A percentile compares a stretch with the other conserved stretches of the same genome.
These are phyloP conservation scores for Penicillium desertorum DNA, from an alignment of 495 filamentous ascomycete genomes.

Conservation along the genomic window DNA sequence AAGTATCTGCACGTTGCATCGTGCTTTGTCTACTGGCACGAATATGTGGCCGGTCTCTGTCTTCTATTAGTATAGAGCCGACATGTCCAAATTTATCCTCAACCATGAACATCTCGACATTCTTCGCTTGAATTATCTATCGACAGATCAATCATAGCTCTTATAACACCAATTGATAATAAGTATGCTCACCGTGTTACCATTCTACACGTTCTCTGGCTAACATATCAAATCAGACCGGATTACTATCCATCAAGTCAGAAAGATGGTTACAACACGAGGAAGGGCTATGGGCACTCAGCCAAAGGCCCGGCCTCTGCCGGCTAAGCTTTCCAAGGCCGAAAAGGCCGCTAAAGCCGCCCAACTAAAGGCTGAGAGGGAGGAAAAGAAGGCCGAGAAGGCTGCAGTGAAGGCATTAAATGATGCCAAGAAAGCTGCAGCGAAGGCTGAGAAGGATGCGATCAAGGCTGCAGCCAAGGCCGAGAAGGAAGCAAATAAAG, in stretches of 20 bases:
- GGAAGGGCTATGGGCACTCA: neutral
- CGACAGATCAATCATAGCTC: neutral
- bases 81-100: neutral
- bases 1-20: neutral
- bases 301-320: neutral
- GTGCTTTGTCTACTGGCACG: constrained; percentile 1
- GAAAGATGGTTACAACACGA: neutral
- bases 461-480: neutral
- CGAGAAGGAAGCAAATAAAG: too few species aligned
- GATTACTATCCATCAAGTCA: neutral
- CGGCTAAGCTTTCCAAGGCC: neutral
- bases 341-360: neutral
- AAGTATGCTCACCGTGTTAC: neutral
- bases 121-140: neutral
- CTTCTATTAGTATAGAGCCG: constrained; percentile 5
- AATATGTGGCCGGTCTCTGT: neutral
- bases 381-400: neutral
- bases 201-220: neutral
- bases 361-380: neutral
- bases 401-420: neutral
- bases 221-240: neutral
- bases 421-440: neutral
- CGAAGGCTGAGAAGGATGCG: neutral
- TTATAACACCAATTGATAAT: neutral
- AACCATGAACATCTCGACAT: neutral